Percentiles rank a stretch among this genome's conserved stretches.
Conservation (phyloP, 176 grass and related monocot species). For the Ensete ventricosum region DNA sequence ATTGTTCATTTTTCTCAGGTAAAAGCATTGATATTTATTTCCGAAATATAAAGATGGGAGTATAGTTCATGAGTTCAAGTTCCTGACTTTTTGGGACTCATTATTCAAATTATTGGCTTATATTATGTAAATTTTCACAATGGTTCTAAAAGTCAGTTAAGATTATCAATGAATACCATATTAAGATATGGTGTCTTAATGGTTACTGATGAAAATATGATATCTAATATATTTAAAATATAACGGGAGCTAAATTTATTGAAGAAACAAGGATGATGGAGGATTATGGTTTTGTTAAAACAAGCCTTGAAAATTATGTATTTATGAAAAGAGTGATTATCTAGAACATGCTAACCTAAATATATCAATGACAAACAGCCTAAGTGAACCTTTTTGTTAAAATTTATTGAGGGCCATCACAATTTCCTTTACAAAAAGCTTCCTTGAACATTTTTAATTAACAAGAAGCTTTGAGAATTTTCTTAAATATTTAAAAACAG, state of each 20-base stretch:
- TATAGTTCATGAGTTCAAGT: not conserved
- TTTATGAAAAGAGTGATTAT: too few relatives aligned
- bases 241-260: not conserved
- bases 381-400: too few relatives aligned
- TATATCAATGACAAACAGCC: too few relatives aligned
- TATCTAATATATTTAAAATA: not conserved
- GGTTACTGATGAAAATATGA: not conserved
- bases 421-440: too few relatives aligned
- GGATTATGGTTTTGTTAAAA: too few relatives aligned
- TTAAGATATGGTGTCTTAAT: not conserved
- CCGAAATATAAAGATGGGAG: not conserved
- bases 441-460: too few relatives aligned
- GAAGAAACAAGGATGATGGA: too few relatives aligned
- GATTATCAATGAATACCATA: not conserved
- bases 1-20: not conserved
- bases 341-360: too few relatives aligned
- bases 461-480: too few relatives aligned
- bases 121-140: not conserved
- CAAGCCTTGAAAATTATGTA: too few relatives aligned
- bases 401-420: too few relatives aligned
- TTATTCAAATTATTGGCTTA: not conserved
- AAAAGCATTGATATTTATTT: not conserved
- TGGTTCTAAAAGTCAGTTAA: not conserved
- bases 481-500: too few relatives aligned
- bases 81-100: not conserved